Evolutionary conservation across 1,139 yeast species (phyloP), one percentile per base, ranked within the genome.

Genomic region (Meyerozyma carpophila): DNA sequence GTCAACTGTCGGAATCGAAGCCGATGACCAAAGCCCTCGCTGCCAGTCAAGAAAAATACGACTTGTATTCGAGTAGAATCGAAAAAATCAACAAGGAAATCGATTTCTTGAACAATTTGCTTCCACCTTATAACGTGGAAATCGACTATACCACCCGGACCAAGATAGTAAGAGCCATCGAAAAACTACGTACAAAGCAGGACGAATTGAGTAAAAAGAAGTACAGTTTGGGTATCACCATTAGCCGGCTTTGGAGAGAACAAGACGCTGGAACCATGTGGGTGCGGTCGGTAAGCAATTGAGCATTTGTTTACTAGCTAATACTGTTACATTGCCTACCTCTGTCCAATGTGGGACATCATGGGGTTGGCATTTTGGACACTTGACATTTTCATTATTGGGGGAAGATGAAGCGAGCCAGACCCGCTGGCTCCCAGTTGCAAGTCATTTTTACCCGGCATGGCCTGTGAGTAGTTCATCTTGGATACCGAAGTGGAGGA

Each of bases 71-170:
- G 20, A 52, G 52, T 28, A 58, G 68, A 36, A 65, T 70, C 21
- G 54, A 44, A 26, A 73, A 73, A 47, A 72, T 73, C 43, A 61
- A 68, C 28, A 71, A 72, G 54, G 78, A 73, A 46, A 65, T 73
- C 32, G 56, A 56, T 18, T 73, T 71, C 47, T 63, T 73, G 48
- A 52, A 61, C 27, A 67, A 65, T 42, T 59, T 73, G 36, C 64
- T 73, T 39, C 78, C 78, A 3, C 78, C 78, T 1, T 68, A 62
- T 50, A 72, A 71, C 47, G 75, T 71, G 36, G 77, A 73, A 47
- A 59, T 72, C 25, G 77, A 73, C 50, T 73, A 70, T 47, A 61
- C 65, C 11, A 72, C 77, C 5, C 54, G 77, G 41, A 61, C 59
- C 29, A 73, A 73, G 53, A 72, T 73, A 36, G 61, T 62, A 24